Percentiles rank a stretch among this genome's conserved stretches.
phyloP scores from a whole-genome alignment of 768 basidiomycete species.

The Lentinula sp. region DNA sequence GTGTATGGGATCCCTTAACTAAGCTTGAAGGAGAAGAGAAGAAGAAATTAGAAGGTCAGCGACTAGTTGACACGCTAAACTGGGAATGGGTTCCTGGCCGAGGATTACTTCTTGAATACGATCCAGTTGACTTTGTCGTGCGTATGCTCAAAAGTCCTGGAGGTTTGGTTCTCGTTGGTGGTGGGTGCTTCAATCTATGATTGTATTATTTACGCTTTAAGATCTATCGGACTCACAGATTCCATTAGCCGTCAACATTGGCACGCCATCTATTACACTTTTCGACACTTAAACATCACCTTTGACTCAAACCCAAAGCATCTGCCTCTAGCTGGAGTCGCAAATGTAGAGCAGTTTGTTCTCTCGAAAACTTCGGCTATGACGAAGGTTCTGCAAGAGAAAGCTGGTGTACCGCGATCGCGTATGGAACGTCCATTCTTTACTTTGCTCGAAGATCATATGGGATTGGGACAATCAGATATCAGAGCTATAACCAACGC shows the following conservation, averaged over 20 bases:
- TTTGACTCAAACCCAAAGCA: constrained; percentile 17
- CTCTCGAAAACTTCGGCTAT: constrained; percentile 17
- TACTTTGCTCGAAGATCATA: constrained; percentile 23
- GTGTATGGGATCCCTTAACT: constrained; percentile 10
- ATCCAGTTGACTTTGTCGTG: constrained; percentile 23
- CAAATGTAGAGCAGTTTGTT: constrained; percentile 19
- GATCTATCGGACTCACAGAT: background rate
- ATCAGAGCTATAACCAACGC: constrained; percentile 21
- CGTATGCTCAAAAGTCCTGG: constrained; percentile 21
- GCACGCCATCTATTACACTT: constrained; percentile 17
- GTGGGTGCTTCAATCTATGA: background rate
- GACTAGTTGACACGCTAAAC: constrained; percentile 23
- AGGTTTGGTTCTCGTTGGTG: constrained; percentile 22
- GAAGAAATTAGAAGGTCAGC: constrained; percentile 16
- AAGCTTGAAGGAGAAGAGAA: constrained; percentile 9
- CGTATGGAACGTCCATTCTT: constrained; percentile 20
- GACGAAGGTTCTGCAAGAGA: constrained; percentile 16
- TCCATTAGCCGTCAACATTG: constrained; percentile 15
- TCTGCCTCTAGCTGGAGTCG: constrained; percentile 16
- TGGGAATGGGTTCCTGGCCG: constrained; percentile 23
- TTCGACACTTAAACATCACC: constrained; percentile 17
- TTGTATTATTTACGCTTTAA: constrained; percentile 2
- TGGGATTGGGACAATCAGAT: constrained; percentile 20
- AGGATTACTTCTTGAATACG: constrained; percentile 18
- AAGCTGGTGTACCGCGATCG: constrained; percentile 20